phyloP scores from a whole-genome alignment of 2,329 filamentous ascomycete species.

The Orbilia blumenaviensis region DNA sequence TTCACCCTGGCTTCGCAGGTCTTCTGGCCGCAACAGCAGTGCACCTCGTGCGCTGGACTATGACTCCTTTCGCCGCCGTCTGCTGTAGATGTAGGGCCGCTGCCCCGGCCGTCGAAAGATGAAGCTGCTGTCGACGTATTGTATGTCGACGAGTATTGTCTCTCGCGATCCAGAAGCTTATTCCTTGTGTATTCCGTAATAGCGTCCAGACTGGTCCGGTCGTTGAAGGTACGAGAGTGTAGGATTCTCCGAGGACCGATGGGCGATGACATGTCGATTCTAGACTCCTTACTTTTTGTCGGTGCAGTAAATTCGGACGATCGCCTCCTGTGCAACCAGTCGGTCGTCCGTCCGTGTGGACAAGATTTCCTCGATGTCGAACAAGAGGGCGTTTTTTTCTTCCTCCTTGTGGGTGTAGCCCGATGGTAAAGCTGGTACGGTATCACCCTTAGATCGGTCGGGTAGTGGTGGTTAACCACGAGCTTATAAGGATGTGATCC shows the following conservation, averaged over 20 bases:
- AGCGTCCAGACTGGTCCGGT: slow-evolving; percentile 46
- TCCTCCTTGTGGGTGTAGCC: not conserved
- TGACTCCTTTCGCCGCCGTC: slow-evolving; percentile 25
- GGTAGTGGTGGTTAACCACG: not conserved
- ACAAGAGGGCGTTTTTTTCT: slow-evolving; percentile 11
- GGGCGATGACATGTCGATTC: slow-evolving; percentile 49
- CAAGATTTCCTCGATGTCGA: slow-evolving; percentile 13
- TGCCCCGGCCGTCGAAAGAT: slow-evolving; percentile 42
- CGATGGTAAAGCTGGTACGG: not conserved
- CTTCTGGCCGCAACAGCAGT: slow-evolving; percentile 49
- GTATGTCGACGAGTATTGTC: slow-evolving; percentile 23
- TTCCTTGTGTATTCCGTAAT: slow-evolving; percentile 48
- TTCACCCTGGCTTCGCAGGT: slow-evolving; percentile 44
- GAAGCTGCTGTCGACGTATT: slow-evolving; percentile 30
- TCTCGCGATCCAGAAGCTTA: slow-evolving; percentile 35
- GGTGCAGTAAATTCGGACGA: not conserved
- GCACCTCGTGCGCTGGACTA: slow-evolving; percentile 45
- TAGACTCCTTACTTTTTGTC: not conserved
- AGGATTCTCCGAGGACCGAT: slow-evolving; percentile 52
- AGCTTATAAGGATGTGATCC: slow-evolving; percentile 9
- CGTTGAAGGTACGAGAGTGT: slow-evolving; percentile 48
- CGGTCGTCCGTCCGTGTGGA: slow-evolving; percentile 8
- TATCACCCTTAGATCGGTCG: not conserved
- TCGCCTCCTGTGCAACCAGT: not conserved
- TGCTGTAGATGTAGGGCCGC: slow-evolving; percentile 30